These are phyloP conservation scores for Vaccinium macrocarpon DNA, from an alignment of 148 eudicot species.

Conservation along the genomic window DNA sequence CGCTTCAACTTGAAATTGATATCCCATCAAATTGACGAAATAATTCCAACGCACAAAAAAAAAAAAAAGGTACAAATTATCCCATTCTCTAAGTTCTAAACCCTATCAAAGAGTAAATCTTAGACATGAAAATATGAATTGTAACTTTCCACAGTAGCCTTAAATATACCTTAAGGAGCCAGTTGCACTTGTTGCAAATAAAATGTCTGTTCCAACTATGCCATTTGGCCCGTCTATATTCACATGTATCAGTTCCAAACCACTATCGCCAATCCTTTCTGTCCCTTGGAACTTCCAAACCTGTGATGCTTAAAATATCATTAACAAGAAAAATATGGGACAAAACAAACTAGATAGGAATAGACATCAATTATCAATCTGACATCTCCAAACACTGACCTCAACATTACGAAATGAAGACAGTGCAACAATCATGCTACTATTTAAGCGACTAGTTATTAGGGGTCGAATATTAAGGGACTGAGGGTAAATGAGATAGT, in stretches of 20 bases:
- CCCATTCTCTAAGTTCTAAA: slow-evolving; percentile 4
- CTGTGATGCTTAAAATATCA: slow-evolving; percentile 31
- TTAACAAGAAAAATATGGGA: slow-evolving; percentile 6
- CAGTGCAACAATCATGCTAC: no score
- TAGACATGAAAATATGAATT: neutral
- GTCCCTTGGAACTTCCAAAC: slow-evolving; percentile 65
- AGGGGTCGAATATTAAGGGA: no score
- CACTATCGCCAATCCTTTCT: slow-evolving; percentile 41
- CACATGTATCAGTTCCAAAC: slow-evolving; percentile 42
- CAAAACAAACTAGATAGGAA: neutral
- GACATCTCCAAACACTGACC: neutral
- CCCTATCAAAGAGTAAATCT: slow-evolving; percentile 7
- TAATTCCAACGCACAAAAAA: no score
- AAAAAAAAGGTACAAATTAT: neutral
- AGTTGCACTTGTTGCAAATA: slow-evolving; percentile 52
- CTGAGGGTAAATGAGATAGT: neutral
- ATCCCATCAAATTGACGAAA: neutral
- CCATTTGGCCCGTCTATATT: slow-evolving; percentile 49
- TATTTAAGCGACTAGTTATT: neutral
- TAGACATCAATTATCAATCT: neutral
- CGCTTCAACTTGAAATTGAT: neutral
- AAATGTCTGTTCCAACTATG: slow-evolving; percentile 37
- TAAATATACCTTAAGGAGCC: slow-evolving; percentile 52
- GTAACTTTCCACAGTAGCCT: neutral
- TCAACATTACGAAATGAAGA: neutral